Evolutionary conservation across 2,329 filamentous ascomycete genomes (phyloP).

Genomic region (Microsporum canis): DNA sequence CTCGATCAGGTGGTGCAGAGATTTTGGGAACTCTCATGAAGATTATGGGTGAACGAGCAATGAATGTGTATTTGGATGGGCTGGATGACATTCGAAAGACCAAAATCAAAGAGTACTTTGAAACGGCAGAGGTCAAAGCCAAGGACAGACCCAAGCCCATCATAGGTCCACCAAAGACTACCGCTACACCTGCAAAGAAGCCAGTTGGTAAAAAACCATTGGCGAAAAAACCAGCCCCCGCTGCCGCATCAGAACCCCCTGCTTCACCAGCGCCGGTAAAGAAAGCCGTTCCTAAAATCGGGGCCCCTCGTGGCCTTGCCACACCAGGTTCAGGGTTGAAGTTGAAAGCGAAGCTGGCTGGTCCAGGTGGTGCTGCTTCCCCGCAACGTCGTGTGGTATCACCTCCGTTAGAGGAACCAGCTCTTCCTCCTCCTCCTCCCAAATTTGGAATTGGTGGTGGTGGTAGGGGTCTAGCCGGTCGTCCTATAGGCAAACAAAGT

Average conservation of each 20-base stretch:
- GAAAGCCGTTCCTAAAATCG: slow-evolving; percentile 38
- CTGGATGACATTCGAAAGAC: slow-evolving; percentile 90
- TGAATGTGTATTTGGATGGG: slow-evolving; percentile 84
- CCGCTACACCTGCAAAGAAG: slow-evolving; percentile 39
- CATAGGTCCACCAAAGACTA: slow-evolving; percentile 47
- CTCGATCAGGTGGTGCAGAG: slow-evolving; percentile 83
- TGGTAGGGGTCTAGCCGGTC: slow-evolving; percentile 66
- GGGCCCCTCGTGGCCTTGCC: slow-evolving; percentile 30
- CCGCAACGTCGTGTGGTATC: slow-evolving; percentile 35
- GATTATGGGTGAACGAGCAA: slow-evolving; percentile 90
- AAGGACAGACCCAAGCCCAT: slow-evolving; percentile 83
- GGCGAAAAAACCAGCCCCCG: slow-evolving; percentile 41
- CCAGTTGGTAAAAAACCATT: slow-evolving; percentile 43
- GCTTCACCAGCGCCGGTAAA: slow-evolving; percentile 39
- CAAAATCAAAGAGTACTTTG: slow-evolving; percentile 89
- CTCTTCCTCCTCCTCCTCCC: slow-evolving; percentile 38
- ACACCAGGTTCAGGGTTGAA: slow-evolving; percentile 35
- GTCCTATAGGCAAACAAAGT: slow-evolving; percentile 67
- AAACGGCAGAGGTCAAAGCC: slow-evolving; percentile 70
- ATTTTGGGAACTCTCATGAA: slow-evolving; percentile 94
- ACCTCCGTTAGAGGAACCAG: slow-evolving; percentile 36
- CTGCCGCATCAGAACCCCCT: slow-evolving; percentile 44
- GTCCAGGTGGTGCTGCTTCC: slow-evolving; percentile 29
- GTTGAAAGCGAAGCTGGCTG: slow-evolving; percentile 34
- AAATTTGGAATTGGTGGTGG: slow-evolving; percentile 49